Conservation (phyloP, 2,329 filamentous ascomycete species). For the Scedosporium boydii region DNA sequence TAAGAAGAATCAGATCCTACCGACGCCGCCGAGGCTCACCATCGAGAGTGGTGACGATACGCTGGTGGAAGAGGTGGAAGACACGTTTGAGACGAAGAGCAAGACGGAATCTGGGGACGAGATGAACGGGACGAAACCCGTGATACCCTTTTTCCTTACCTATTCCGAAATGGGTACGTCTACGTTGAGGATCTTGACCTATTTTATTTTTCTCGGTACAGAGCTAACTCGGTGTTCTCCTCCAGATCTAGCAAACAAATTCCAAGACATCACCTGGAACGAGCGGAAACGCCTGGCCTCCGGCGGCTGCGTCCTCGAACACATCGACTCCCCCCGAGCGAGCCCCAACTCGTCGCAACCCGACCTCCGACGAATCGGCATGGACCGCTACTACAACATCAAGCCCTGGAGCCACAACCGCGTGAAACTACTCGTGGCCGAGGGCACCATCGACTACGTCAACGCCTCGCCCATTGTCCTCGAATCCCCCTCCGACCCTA, state of each 20-base stretch:
- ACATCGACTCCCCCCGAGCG: slow-evolving; percentile 4
- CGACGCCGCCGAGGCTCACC: background rate
- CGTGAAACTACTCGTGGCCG: slow-evolving; percentile 68
- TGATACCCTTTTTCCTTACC: slow-evolving; percentile 29
- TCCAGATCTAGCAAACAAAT: slow-evolving; percentile 39
- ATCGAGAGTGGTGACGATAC: background rate
- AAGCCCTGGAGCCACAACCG: slow-evolving; percentile 84
- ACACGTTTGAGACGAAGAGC: background rate
- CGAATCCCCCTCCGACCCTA: slow-evolving; percentile 28
- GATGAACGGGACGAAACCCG: slow-evolving; percentile 11
- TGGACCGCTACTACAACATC: slow-evolving; percentile 86
- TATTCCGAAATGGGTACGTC: slow-evolving; percentile 24
- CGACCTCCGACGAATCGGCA: slow-evolving; percentile 11
- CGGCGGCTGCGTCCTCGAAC: slow-evolving; percentile 7
- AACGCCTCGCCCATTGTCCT: slow-evolving; percentile 68
- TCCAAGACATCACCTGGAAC: slow-evolving; percentile 42
- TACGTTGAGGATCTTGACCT: background rate
- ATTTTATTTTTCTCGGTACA: background rate
- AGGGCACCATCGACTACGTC: slow-evolving; percentile 66
- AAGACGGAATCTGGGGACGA: background rate
- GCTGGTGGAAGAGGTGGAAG: background rate
- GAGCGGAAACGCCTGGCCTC: slow-evolving; percentile 38
- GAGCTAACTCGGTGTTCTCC: background rate
- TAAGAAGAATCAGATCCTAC: background rate
- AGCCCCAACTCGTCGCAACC: background rate